phyloP scores from a whole-genome alignment of 305 asterid species.

The Solanum hybrid region DNA sequence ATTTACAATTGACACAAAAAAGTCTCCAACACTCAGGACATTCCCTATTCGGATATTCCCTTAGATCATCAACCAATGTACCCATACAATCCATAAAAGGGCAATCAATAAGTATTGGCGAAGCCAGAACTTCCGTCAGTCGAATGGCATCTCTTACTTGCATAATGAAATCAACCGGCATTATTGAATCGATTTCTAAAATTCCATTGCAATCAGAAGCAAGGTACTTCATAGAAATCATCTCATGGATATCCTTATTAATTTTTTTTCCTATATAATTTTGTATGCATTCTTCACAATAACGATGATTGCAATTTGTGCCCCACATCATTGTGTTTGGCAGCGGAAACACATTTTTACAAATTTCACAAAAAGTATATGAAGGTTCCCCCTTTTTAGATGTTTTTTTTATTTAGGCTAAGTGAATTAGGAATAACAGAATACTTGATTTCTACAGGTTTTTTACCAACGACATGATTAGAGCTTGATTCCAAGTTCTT shows the following conservation, averaged over 20 bases:
- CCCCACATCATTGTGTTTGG: neutral
- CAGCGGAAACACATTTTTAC: constrained; percentile 3
- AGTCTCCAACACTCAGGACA: constrained; percentile 10
- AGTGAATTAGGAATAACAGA: no score
- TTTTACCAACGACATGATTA: neutral
- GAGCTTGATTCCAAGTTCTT: neutral
- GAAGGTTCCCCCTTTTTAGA: constrained; percentile 1
- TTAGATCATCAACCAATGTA: neutral
- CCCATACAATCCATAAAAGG: neutral
- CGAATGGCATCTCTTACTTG: neutral
- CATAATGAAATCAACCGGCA: neutral
- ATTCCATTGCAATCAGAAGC: neutral
- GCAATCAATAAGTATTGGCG: neutral
- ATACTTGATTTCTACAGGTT: no score
- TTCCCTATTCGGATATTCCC: constrained; percentile 1
- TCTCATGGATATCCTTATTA: neutral
- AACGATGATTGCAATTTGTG: neutral
- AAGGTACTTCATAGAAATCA: neutral
- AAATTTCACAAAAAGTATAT: neutral
- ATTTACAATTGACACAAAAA: constrained; percentile 5
- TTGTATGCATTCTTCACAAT: constrained; percentile 7
- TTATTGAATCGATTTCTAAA: neutral
- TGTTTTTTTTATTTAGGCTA: neutral
- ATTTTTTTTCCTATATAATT: neutral
- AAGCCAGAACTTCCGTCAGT: neutral